Conservation (phyloP, 306 rosid genomes). For the Begonia fuchsioides region DNA sequence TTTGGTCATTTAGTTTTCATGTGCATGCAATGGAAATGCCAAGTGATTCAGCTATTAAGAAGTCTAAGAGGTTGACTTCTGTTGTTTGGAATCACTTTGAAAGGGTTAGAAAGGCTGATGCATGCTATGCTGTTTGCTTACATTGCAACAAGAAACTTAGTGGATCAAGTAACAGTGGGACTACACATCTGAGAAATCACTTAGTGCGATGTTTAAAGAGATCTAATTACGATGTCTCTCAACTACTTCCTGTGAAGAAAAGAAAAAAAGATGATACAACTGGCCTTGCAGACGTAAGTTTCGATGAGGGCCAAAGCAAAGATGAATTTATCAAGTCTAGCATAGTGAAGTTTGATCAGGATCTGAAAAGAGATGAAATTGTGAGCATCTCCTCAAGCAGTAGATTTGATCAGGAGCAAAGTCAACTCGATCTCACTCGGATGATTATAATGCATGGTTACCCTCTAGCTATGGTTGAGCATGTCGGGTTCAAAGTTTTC, state of each 20-base stretch:
- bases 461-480: slow-evolving; percentile 69
- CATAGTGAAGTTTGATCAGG: slow-evolving; percentile 60
- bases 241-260: slow-evolving; percentile 81
- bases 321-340: slow-evolving; percentile 57
- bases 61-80: slow-evolving; percentile 85
- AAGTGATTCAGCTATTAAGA: slow-evolving; percentile 52
- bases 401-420: slow-evolving; percentile 73
- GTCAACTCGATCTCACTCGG: slow-evolving; percentile 87
- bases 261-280: slow-evolving; percentile 61
- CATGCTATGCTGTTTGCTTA: slow-evolving; percentile 79
- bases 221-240: slow-evolving; percentile 83
- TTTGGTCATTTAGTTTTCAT: slow-evolving; percentile 12
- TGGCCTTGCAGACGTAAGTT: slow-evolving; percentile 40
- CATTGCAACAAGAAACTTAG: slow-evolving; percentile 96
- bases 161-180: slow-evolving; percentile 97
- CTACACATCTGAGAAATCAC: slow-evolving; percentile 94
- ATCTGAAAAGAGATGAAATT: slow-evolving; percentile 68
- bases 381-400: slow-evolving; percentile 33
- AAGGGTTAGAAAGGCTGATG: slow-evolving; percentile 76
- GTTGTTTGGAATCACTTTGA: slow-evolving; percentile 99
- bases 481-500: slow-evolving; percentile 90
- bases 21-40: slow-evolving; percentile 59
- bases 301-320: slow-evolving; percentile 68
- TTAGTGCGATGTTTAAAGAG: slow-evolving; percentile 88
- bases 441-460: slow-evolving; percentile 89